Conservation (phyloP, 306 rosid genomes). For the Ormosia emarginata region DNA sequence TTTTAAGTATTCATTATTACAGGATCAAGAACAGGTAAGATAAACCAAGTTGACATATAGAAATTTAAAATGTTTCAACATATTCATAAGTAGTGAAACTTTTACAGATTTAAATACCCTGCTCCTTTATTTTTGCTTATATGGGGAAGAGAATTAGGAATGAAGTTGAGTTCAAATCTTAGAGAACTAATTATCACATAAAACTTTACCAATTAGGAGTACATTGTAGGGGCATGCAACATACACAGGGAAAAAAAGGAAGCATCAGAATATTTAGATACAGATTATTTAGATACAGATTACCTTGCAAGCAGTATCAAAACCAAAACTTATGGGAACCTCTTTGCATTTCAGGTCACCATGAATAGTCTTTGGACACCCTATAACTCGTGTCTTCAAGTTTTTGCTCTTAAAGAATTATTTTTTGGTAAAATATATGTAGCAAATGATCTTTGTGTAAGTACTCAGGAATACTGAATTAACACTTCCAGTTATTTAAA, state of each 20-base stretch:
- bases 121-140: too few relatives aligned
- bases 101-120: too few relatives aligned
- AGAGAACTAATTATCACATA: not conserved
- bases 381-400: conserved; percentile 52
- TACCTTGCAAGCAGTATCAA: conserved; percentile 72
- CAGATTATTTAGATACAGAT: not conserved
- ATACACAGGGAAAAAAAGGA: not conserved
- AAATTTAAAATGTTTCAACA: too few relatives aligned
- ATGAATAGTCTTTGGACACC: conserved; percentile 72
- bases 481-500: not conserved
- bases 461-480: not conserved
- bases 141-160: not conserved
- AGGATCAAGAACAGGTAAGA: too few relatives aligned
- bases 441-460: not conserved
- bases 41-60: too few relatives aligned
- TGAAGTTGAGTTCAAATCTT: not conserved
- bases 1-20: too few relatives aligned
- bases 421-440: not conserved
- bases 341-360: conserved; percentile 69
- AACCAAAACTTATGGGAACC: conserved; percentile 67
- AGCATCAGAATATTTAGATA: not conserved
- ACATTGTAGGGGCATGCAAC: not conserved
- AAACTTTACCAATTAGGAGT: not conserved
- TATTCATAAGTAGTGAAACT: too few relatives aligned
- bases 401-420: conserved; percentile 35